phyloP scores from a whole-genome alignment of 2,329 filamentous ascomycete species.

The Alternaria arborescens region DNA sequence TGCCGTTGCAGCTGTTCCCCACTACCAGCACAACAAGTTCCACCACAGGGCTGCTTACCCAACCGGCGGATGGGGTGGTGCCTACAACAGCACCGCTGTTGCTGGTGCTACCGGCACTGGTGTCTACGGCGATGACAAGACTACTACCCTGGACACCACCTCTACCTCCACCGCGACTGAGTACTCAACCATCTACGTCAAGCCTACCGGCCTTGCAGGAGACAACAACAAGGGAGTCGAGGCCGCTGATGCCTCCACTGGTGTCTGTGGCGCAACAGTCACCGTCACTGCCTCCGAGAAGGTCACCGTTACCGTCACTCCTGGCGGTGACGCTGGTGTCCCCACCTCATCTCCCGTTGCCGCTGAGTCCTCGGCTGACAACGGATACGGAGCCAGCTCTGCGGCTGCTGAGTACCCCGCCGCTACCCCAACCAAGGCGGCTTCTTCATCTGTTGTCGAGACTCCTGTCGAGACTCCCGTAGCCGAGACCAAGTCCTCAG shows the following conservation, averaged over 20 bases:
- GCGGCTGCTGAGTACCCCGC: constrained; percentile 18
- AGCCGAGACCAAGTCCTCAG: constrained; percentile 11
- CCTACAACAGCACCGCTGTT: constrained; percentile 36
- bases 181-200: constrained; percentile 34
- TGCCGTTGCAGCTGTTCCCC: constrained; percentile 51
- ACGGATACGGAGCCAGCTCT: constrained; percentile 12
- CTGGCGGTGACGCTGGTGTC: constrained; percentile 27
- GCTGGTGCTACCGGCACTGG: constrained; percentile 34
- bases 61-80: constrained; percentile 41
- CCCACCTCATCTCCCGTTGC: constrained; percentile 26
- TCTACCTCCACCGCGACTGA: constrained; percentile 39
- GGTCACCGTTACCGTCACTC: constrained; percentile 53
- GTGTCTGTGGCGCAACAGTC: constrained; percentile 41
- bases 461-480: background rate
- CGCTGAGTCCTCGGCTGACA: constrained; percentile 13
- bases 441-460: background rate
- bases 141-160: constrained; percentile 36
- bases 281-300: constrained; percentile 53
- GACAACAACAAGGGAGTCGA: constrained; percentile 22
- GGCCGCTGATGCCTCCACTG: constrained; percentile 27
- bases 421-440: constrained; percentile 4
- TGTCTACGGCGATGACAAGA: constrained; percentile 28
- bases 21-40: constrained; percentile 40
- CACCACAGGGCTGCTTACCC: constrained; percentile 43
- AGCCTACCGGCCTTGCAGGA: constrained; percentile 28